A percentile compares a stretch with the other conserved stretches of the same genome.
phyloP scores from a whole-genome alignment of 768 basidiomycete genomes.

The Pulveroboletus sp. region DNA sequence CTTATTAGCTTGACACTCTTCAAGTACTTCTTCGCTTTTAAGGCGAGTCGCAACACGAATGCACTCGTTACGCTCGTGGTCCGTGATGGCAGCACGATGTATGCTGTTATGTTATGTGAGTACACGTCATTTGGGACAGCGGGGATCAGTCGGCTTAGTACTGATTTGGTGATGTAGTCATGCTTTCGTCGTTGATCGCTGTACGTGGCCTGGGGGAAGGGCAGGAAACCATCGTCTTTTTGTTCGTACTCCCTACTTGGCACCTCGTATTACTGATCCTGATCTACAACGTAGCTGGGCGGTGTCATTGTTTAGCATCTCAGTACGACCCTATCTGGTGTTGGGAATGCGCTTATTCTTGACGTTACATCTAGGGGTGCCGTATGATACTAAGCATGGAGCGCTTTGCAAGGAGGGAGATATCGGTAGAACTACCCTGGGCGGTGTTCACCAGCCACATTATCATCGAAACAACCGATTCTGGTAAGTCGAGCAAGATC shows the following conservation, averaged over 20 bases:
- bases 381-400: constrained; percentile 19
- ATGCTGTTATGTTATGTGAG: constrained; percentile 6
- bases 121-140: neutral
- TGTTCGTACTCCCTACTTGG: constrained; percentile 4
- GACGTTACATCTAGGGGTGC: constrained; percentile 17
- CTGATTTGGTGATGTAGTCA: constrained; percentile 1
- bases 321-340: constrained; percentile 4
- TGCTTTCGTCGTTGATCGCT: neutral
- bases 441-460: constrained; percentile 11
- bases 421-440: neutral
- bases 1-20: constrained; percentile 1
- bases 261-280: neutral
- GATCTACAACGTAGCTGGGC: constrained; percentile 9
- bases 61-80: constrained; percentile 19
- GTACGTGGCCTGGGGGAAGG: neutral
- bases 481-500: neutral
- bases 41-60: constrained; percentile 15
- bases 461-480: neutral
- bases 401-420: constrained; percentile 7
- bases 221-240: neutral
- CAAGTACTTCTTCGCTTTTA: constrained; percentile 6
- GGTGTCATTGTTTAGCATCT: constrained; percentile 4
- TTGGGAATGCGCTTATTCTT: neutral
- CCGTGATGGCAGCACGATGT: constrained; percentile 12
- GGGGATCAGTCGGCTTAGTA: neutral